Conservation (phyloP, 1,284 basidiomycete species). For the Xerocomus amazonicus region DNA sequence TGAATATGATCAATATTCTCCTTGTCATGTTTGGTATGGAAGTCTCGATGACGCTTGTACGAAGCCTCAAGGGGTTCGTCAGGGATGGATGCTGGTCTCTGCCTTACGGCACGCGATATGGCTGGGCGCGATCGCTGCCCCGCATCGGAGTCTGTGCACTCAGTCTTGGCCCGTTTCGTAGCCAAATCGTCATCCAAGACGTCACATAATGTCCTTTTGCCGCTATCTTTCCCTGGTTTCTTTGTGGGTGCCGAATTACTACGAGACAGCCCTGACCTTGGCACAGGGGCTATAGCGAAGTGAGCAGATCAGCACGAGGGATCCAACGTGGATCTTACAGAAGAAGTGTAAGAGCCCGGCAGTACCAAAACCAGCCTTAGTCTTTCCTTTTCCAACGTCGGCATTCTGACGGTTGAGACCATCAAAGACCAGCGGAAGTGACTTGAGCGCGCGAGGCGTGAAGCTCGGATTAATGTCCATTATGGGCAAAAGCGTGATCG, state of each 20-base stretch:
- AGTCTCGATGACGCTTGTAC: conserved; percentile 42
- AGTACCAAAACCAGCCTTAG: conserved; percentile 34
- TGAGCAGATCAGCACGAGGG: conserved; percentile 28
- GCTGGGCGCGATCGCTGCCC: conserved; percentile 34
- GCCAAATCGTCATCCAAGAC: conserved; percentile 62
- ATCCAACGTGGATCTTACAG: conserved; percentile 40
- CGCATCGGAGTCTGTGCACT: conserved; percentile 15
- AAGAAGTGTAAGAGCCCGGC: conserved; percentile 59
- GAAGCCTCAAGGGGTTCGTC: conserved; percentile 40
- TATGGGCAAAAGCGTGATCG: conserved; percentile 70
- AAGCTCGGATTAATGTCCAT: conserved; percentile 76
- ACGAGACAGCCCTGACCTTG: conserved; percentile 29
- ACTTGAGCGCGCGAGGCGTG: conserved; percentile 45
- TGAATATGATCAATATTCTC: conserved; percentile 39
- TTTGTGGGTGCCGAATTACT: conserved; percentile 29
- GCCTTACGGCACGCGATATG: conserved; percentile 18
- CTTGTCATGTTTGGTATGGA: conserved; percentile 35
- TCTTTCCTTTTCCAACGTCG: conserved; percentile 40
- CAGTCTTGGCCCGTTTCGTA: conserved; percentile 47
- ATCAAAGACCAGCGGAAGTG: conserved; percentile 35
- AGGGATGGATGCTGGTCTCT: conserved; percentile 7
- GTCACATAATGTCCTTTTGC: conserved; percentile 67
- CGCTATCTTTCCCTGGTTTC: conserved; percentile 56
- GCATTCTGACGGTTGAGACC: conserved; percentile 31
- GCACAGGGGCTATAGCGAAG: conserved; percentile 45